Conservation (phyloP, 1,284 basidiomycete species). For the Trichosporon faecale region DNA sequence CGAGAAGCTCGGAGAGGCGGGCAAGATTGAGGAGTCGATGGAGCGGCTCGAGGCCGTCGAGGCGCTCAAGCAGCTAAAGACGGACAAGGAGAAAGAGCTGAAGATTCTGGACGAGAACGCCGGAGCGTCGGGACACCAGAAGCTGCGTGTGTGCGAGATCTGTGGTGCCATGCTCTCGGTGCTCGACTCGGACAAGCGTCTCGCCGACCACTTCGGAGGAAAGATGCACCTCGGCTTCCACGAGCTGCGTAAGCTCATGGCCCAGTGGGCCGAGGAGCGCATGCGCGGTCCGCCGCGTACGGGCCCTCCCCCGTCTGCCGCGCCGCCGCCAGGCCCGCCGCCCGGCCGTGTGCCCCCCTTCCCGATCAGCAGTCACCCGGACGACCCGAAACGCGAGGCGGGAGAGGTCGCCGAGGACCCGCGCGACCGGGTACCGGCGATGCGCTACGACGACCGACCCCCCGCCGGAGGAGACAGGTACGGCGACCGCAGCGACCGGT, state of each 20-base stretch:
- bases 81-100: slow-evolving; percentile 94
- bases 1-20: slow-evolving; percentile 90
- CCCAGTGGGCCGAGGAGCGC: slow-evolving; percentile 80
- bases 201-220: slow-evolving; percentile 99
- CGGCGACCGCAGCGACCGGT: slow-evolving; percentile 51
- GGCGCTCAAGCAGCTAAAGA: slow-evolving; percentile 92
- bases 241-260: slow-evolving; percentile 89
- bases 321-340: slow-evolving; percentile 25
- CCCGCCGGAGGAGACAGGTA: slow-evolving; percentile 49
- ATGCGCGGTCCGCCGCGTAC: slow-evolving; percentile 60
- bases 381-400: slow-evolving; percentile 50
- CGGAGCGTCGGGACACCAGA: slow-evolving; percentile 97
- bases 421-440: slow-evolving; percentile 56
- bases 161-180: slow-evolving; percentile 98
- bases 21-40: slow-evolving; percentile 98
- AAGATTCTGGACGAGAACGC: slow-evolving; percentile 97
- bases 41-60: slow-evolving; percentile 95
- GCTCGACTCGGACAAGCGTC: slow-evolving; percentile 93
- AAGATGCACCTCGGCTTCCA: slow-evolving; percentile 99
- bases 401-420: slow-evolving; percentile 49
- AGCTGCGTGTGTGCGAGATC: slow-evolving; percentile 97
- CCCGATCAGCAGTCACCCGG: slow-evolving; percentile 44
- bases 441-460: slow-evolving; percentile 14
- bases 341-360: slow-evolving; percentile 26
- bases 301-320: slow-evolving; percentile 18